Evolutionary conservation across 225 moss, liverwort and hornwort genomes (phyloP).

Genomic region (Lunularia cruciata): DNA sequence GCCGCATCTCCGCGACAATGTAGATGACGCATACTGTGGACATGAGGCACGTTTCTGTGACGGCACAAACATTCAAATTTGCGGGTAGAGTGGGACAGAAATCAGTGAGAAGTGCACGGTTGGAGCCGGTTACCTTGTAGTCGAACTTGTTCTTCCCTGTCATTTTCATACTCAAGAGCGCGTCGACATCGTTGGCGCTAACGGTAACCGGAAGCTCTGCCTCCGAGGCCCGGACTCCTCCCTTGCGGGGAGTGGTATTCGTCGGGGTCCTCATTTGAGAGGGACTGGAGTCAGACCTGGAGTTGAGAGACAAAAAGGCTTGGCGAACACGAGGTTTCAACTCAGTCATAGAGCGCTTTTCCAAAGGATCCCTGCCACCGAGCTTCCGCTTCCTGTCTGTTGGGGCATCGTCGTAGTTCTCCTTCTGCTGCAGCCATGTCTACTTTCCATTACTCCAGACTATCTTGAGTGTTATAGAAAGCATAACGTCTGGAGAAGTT

Average conservation of each 20-base stretch:
- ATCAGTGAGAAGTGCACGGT: neutral
- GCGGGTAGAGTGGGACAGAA: too few relatives aligned
- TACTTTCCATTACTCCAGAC: slow-evolving; percentile 42
- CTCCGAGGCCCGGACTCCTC: slow-evolving; percentile 19
- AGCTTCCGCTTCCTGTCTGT: slow-evolving; percentile 51
- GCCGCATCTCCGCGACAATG: too few relatives aligned
- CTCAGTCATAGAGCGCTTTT: slow-evolving; percentile 49
- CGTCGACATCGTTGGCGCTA: slow-evolving; percentile 53
- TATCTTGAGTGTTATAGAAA: slow-evolving; percentile 36
- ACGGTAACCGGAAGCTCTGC: slow-evolving; percentile 34
- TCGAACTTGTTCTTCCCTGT: slow-evolving; percentile 94
- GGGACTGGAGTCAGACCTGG: slow-evolving; percentile 41
- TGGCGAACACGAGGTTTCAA: slow-evolving; percentile 50
- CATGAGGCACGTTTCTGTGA: too few relatives aligned
- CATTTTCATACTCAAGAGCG: slow-evolving; percentile 94
- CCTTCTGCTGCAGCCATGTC: slow-evolving; percentile 53
- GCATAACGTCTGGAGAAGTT: slow-evolving; percentile 35
- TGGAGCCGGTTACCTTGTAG: slow-evolving; percentile 60
- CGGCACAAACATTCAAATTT: neutral
- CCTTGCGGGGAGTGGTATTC: slow-evolving; percentile 37
- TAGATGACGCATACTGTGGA: too few relatives aligned
- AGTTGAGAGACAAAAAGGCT: slow-evolving; percentile 46
- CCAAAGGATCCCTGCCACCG: slow-evolving; percentile 44
- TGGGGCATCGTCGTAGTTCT: slow-evolving; percentile 53
- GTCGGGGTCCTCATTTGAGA: slow-evolving; percentile 47